Base-by-base conservation (phyloP, 192 early-diverging fungal species). In the Rhizophagus clarus region DNA sequence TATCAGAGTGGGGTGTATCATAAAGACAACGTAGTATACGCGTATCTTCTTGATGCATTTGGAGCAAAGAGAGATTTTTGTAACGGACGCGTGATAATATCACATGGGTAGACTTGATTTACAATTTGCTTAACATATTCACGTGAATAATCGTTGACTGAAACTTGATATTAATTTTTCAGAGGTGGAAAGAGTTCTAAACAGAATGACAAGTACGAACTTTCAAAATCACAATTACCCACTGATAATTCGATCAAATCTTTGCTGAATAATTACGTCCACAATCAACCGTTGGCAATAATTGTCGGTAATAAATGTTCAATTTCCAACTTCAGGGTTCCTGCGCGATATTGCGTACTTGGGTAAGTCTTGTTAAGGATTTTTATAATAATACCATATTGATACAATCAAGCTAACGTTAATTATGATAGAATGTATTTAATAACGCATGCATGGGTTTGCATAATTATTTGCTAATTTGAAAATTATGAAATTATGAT, bases 361-460 rank as follows among this genome's bases (percentile, higher is more conserved):
- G 66, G 66, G 66, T 68, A 32, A 68, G 31, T 68, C 12, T 32
- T 6, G 2, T 66, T 28, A 8, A n/a, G 10, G n/a, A n/a, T 28
- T 28, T 66, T 32, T 66, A 11, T 66, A 28, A 28, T 4, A 28
- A 28, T 28, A n/a, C n/a, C n/a, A 6, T 64, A 26, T 64, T 8
- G 8, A 9, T 66, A 28, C 9, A 14, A 20, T 68, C 31, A 34
- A 68, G 5, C 17, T 20, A 28, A 34, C 5, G 15, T 68, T 5
- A 11, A 40, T 68, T 32, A 20, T 68, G 6, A 68, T 34, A 68
- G 66, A 15, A 32, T 68, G 17, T 40, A 68, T 37, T 20, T 32
- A 5, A 68, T 68, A 4, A 68, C 66, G 6, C 66, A 68, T 17
- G 66, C 31, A 8, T 68, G 66, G 66, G 66, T 68, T 68, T 20